Evolutionary conservation across 345 rosid genomes (phyloP).

Genomic region (Corchorus capsularis): DNA sequence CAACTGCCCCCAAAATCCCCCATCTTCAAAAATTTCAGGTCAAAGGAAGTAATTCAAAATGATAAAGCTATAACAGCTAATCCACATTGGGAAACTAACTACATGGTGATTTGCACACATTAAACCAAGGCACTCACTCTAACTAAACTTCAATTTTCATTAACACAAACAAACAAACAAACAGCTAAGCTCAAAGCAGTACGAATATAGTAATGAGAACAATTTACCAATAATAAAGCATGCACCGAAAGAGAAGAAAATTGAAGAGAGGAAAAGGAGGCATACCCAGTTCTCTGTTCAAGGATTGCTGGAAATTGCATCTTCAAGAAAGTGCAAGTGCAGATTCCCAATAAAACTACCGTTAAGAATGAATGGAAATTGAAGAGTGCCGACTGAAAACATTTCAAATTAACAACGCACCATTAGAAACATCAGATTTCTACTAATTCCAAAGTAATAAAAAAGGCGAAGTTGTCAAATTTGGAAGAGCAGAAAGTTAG

Average conservation of each 20-base stretch:
- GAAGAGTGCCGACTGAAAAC: constrained; percentile 80
- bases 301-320: constrained; percentile 96
- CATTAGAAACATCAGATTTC: background rate
- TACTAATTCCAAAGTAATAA: background rate
- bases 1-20: background rate
- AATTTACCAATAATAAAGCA: background rate
- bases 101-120: background rate
- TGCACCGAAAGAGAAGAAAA: background rate
- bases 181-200: background rate
- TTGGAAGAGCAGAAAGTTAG: background rate
- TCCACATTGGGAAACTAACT: background rate
- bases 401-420: constrained; percentile 11
- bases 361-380: constrained; percentile 92
- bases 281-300: constrained; percentile 91
- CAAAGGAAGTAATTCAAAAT: constrained; percentile 4
- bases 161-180: background rate
- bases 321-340: constrained; percentile 89
- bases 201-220: background rate
- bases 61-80: constrained; percentile 7
- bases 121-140: background rate
- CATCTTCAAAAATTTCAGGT: background rate
- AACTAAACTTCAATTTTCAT: background rate
- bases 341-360: constrained; percentile 84
- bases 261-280: background rate
- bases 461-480: background rate